Base-by-base conservation (phyloP, 1,139 yeast species). In the Candida mesenterica region DNA sequence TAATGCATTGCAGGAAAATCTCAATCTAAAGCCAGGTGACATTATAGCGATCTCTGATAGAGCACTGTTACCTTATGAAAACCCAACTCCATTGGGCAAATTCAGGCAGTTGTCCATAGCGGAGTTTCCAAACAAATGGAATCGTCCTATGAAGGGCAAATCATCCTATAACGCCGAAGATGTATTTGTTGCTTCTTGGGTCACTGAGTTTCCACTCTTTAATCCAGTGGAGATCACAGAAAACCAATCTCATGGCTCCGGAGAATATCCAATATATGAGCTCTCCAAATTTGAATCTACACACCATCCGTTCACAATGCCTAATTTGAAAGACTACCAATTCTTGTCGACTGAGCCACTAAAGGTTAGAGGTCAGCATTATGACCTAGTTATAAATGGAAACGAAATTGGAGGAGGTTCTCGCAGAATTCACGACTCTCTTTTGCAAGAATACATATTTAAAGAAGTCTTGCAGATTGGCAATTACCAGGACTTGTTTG, bases 331-430 rank as follows among this genome's bases (percentile, higher is more conserved):
- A 16, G 96, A 89, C 52, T 83, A 83, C 49, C 76, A 75, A 1
- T 47, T 57, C 3, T 62, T 90, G 4, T 68, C 57, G 7, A 44
- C 66, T 0, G 65, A 68, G 19, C 96, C 96, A 2, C 61, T 87
- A 30, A 53, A 62, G 23, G 92, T 84, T 1, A 72, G 78, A 32
- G 98, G 97, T n/a, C 94, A 87, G 50, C 98, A 94, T 57, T 92
- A 89, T 55, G 99, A 92, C 55, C 63, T 92, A 20, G 98, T 94
- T 1, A 68, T 94, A 26, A 92, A 92, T 52, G 99, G 98, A 1
- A 89, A 87, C 5, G 99, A 92, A 57, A 75, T 90, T 2, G 99
- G 98, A 17, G 99, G 99, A 17, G 99, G 99, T 0, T 87, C 96
- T 9, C 74, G 96, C 48, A 88, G 99, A 76, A 75, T 92, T 19